These are phyloP conservation scores for Naumovozyma castellii DNA, from an alignment of 805 yeast species.

Conservation along the genomic window DNA sequence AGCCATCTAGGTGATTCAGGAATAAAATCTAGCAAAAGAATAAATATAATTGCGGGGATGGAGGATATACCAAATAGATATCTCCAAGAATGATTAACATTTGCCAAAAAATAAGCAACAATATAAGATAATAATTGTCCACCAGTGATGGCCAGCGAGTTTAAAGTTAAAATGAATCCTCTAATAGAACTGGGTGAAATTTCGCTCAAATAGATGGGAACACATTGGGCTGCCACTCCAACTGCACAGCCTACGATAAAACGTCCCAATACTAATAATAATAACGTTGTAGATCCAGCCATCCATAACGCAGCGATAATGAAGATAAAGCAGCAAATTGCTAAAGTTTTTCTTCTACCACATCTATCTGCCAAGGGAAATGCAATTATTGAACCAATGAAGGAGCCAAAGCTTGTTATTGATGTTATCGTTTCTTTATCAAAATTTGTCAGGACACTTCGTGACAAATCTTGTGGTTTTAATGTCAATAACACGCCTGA, in stretches of 20 bases:
- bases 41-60: conserved; percentile 35
- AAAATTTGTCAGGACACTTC: conserved; percentile 27
- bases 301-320: conserved; percentile 43
- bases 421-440: conserved; percentile 37
- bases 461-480: conserved; percentile 31
- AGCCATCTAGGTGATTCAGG: conserved; percentile 45
- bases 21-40: conserved; percentile 33
- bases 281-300: conserved; percentile 33
- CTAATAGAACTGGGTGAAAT: conserved; percentile 36
- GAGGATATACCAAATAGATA: conserved; percentile 32
- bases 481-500: conserved; percentile 47
- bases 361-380: conserved; percentile 41
- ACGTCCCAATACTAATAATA: conserved; percentile 44
- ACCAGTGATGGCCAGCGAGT: conserved; percentile 39
- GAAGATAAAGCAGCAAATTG: conserved; percentile 38
- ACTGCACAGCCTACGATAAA: conserved; percentile 61
- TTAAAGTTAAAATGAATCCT: conserved; percentile 33
- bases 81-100: conserved; percentile 30
- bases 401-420: conserved; percentile 45
- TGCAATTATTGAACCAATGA: conserved; percentile 43
- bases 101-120: conserved; percentile 19
- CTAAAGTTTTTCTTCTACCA: conserved; percentile 35
- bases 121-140: conserved; percentile 41
- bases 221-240: conserved; percentile 61
- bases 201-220: conserved; percentile 51